phyloP scores from a whole-genome alignment of 768 basidiomycete species.

The Lentinus tigrinus region DNA sequence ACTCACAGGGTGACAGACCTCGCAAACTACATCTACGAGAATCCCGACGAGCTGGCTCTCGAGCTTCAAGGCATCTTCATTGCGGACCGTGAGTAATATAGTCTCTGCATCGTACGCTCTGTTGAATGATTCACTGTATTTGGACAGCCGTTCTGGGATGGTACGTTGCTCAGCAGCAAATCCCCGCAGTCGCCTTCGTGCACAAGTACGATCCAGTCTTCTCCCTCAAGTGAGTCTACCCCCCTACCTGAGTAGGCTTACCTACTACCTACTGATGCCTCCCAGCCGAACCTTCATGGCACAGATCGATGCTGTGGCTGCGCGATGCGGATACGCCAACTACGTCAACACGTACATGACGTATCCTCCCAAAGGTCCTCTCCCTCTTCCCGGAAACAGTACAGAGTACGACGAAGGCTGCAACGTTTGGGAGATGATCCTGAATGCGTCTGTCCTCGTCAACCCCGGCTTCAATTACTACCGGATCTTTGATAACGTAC shows the following conservation, averaged over 20 bases:
- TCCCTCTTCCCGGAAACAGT: constrained; percentile 66
- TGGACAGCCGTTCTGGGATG: constrained; percentile 25
- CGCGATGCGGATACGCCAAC: constrained; percentile 56
- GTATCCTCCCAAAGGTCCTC: constrained; percentile 55
- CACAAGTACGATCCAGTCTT: constrained; percentile 71
- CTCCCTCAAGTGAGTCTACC: constrained; percentile 58
- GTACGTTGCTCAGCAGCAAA: constrained; percentile 61
- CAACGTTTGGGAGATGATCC: constrained; percentile 66
- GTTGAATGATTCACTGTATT: neutral
- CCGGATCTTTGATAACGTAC: constrained; percentile 69
- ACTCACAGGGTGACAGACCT: constrained; percentile 48
- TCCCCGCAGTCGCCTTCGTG: constrained; percentile 73
- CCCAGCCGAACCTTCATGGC: constrained; percentile 60
- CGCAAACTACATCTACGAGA: constrained; percentile 69
- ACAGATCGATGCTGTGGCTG: constrained; percentile 52
- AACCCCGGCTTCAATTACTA: constrained; percentile 81
- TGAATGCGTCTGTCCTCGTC: constrained; percentile 56
- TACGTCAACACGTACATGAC: constrained; percentile 63
- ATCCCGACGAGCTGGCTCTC: constrained; percentile 52
- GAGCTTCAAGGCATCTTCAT: constrained; percentile 72
- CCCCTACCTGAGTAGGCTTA: neutral
- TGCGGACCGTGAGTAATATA: constrained; percentile 57
- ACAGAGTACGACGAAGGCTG: constrained; percentile 49
- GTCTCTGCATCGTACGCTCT: neutral
- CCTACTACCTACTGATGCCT: neutral